Base-by-base conservation (phyloP, 305 asterid genomes). In the Fraxinus latifolia region DNA sequence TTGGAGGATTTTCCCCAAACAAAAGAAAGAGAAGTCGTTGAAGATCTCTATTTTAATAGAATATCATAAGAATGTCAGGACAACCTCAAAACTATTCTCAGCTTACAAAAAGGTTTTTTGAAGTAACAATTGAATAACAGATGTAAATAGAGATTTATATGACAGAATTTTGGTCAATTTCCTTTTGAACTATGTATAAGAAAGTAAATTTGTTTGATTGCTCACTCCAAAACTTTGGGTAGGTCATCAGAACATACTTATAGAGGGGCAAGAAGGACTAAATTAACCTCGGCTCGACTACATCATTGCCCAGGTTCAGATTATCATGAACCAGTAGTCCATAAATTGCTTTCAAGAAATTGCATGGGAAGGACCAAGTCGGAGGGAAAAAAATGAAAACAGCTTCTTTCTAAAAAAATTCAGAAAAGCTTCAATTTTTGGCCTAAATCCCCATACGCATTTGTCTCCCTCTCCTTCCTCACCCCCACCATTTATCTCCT, bases 1-100 rank as follows among this genome's bases (percentile, higher is more conserved):
- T 77, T 47, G 36, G 80, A 84, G 76, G 67, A 17, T 32, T 73
- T 70, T 27, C 44, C 70, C 80, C 31, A 76, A 77, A 70, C 32
- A 47, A 25, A 42, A 76, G 50, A 77, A 21, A 39, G 50, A 37
- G 47, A 37, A 37, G 47, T 31, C 4, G 1, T 21, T 9, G 72
- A 62, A 23, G 72, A 62, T 62, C n/a, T 7, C n/a, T 9, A 62
- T 62, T 0, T 7, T 60, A 60, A 60, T 21, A 65, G 27, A 65
- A 70, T 31, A 15, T 70, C 37, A 17, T 29, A 70, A 14, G 75
- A 31, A 70, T 70, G 75, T 70, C 19, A 70, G 23, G 75, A 70
- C 42, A 70, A 29, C 12, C n/a, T 29, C 11, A 31, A 70, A 29
- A 70, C 39, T 11, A 70, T 8, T 3, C 34, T 70, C 25, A 14